These are phyloP conservation scores for Karstenula rhodostoma DNA, from an alignment of 2,329 filamentous ascomycete genomes.

Conservation along the genomic window DNA sequence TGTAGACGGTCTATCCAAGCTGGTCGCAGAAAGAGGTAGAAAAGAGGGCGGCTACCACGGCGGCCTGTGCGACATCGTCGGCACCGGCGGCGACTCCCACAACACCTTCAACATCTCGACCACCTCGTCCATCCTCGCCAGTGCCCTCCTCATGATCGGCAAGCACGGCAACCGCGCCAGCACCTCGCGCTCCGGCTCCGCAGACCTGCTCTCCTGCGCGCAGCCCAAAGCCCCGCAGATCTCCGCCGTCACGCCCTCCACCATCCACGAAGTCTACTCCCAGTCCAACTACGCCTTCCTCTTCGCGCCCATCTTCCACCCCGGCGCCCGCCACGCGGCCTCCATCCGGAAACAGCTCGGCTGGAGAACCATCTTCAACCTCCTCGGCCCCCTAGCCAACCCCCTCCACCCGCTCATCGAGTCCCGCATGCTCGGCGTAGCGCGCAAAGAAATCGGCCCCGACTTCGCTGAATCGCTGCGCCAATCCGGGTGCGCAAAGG, in stretches of 20 bases:
- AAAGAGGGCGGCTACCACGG: constrained; percentile 80
- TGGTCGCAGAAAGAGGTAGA: constrained; percentile 67
- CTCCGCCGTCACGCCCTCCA: constrained; percentile 74
- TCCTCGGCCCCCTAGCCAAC: constrained; percentile 91
- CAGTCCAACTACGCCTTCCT: constrained; percentile 92
- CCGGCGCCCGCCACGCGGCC: constrained; percentile 89
- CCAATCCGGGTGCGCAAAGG: constrained; percentile 79
- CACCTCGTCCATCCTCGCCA: constrained; percentile 90
- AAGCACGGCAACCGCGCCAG: constrained; percentile 98
- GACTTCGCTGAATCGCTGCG: constrained; percentile 87
- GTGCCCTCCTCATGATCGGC: constrained; percentile 81
- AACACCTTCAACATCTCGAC: constrained; percentile 99
- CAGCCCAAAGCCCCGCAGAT: constrained; percentile 76
- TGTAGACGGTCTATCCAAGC: constrained; percentile 64
- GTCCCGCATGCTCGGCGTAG: constrained; percentile 91
- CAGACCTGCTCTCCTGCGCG: constrained; percentile 85
- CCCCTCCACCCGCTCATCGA: constrained; percentile 82
- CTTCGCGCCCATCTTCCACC: constrained; percentile 95
- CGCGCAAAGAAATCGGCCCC: constrained; percentile 82
- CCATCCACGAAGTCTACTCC: constrained; percentile 76
- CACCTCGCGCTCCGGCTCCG: constrained; percentile 93
- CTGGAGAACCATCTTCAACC: constrained; percentile 97
- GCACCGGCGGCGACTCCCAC: constrained; percentile 94
- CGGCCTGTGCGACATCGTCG: constrained; percentile 94
- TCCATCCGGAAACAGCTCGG: constrained; percentile 86